Percentiles rank a stretch among this genome's conserved stretches.
These are phyloP conservation scores for Epichloe hybrida DNA, from an alignment of 2,329 filamentous ascomycete genomes.

Conservation along the genomic window DNA sequence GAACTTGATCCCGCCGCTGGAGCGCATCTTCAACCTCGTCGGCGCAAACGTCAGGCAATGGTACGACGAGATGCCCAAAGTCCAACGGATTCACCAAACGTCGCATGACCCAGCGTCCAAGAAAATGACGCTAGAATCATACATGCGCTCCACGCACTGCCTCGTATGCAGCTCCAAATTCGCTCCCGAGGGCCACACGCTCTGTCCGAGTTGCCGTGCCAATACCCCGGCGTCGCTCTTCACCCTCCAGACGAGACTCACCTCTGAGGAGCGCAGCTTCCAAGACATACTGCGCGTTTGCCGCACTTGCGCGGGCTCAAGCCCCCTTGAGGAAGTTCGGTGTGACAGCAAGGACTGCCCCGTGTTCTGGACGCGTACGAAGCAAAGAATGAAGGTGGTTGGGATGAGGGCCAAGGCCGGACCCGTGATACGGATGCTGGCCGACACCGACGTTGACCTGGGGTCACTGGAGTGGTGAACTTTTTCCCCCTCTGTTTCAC, in stretches of 20 bases:
- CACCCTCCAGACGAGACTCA: slow-evolving; percentile 47
- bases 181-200: slow-evolving; percentile 17
- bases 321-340: slow-evolving; percentile 61
- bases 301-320: slow-evolving; percentile 61
- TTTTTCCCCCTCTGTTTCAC: neutral
- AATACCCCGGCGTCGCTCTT: slow-evolving; percentile 48
- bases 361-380: slow-evolving; percentile 70
- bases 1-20: slow-evolving; percentile 86
- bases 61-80: slow-evolving; percentile 95
- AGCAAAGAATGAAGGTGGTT: slow-evolving; percentile 38
- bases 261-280: slow-evolving; percentile 48
- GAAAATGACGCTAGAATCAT: slow-evolving; percentile 80
- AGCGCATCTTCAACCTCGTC: slow-evolving; percentile 92
- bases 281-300: slow-evolving; percentile 58
- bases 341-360: slow-evolving; percentile 91
- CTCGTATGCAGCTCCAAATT: slow-evolving; percentile 47
- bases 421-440: slow-evolving; percentile 21
- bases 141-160: slow-evolving; percentile 71
- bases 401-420: slow-evolving; percentile 21
- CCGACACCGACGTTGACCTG: slow-evolving; percentile 12
- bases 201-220: slow-evolving; percentile 46
- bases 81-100: slow-evolving; percentile 50
- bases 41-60: slow-evolving; percentile 81
- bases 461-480: slow-evolving; percentile 23
- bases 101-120: slow-evolving; percentile 18